Evolutionary conservation across 345 rosid species (phyloP), one percentile per base, ranked within the genome.

Genomic region (Gossypium raimondii): DNA sequence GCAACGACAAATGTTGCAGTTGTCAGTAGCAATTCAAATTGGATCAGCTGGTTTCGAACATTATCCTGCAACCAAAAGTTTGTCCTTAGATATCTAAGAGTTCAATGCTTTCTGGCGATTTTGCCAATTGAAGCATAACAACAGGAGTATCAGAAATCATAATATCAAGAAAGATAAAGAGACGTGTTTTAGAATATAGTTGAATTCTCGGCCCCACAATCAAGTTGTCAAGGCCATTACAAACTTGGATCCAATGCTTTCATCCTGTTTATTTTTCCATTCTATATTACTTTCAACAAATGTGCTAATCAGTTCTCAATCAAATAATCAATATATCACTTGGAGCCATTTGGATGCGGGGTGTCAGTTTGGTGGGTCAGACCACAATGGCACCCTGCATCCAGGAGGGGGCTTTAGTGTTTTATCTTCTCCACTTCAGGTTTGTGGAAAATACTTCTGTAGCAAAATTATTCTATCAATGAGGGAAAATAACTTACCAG

Each of bases 11-110:
- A 95, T 3, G 98, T 93, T 0, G 97, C 98, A 0, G 99, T 93
- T 0, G 99, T 95, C 18, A 95, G 87, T 10, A 95, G 86, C 78
- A 95, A 87, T 87, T 95, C 99, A 60, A 93, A 93, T 24, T 95
- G 99, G 83, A 95, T 95, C 80, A 95, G 89, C 80, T 95, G 98
- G 82, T 95, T 95, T 73, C 98, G 88, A 56, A 95, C 99, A 78
- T 91, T 95, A 78, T 93, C 99, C 98, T 95, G 86, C 82, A 81
- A 64, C 20, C 12, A 59, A 56, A 18, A 77, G 56, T 53, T 20
- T 4, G 13, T 68, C 52, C n/a, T 20, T 12, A 75, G 4, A 48
- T 56, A 1, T 34, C 58, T 25, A 43, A 61, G 7, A 34, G 41
- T 34, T 34, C 7, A 50, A 58, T 27, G 17, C 14, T 62, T 3